Evolutionary conservation across 192 early-diverging fungal species (phyloP), one percentile per base, ranked within the genome.

Genomic region (Podochytrium sp.): DNA sequence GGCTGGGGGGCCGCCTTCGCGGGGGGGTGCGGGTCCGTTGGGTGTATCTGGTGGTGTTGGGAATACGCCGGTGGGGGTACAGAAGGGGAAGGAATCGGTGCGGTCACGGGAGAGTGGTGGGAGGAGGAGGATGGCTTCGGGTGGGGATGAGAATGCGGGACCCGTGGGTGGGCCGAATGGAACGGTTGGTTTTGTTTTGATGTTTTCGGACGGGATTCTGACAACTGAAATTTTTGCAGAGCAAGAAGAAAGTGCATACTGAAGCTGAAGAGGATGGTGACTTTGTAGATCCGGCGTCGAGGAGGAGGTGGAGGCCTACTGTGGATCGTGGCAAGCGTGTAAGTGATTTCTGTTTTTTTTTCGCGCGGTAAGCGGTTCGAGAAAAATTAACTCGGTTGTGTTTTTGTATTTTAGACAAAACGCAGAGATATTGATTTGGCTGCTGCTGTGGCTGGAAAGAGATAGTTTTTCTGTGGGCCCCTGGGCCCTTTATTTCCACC

Each of bases 391-490:
- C n/a, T n/a, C 7, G 52, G 20, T 10, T 6, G 52, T 20, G 52
- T 55, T 0, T 7, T 20, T 55, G 7, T 55, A 23, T 55, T 55
- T 56, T 20, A 65, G 63, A 18, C 29, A 27, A 16, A 42, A 6
- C 63, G 63, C 23, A 30, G 63, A 25, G 63, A 65, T 65, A 47
- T 65, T 33, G 63, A 38, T 27, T 14, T 65, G 20, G 63, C 63
- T 14, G 63, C 63, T 6, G 63, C 63, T 1, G 6, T 65, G 20
- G 63, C 63, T 35, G 63, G 43, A 30, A 65, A 49, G 41, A 47
- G n/a, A n/a, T n/a, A n/a, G n/a, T n/a, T n/a, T n/a, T n/a, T n/a
- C n/a, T n/a, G n/a, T n/a, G n/a, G n/a, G n/a, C n/a, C n/a, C n/a
- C n/a, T n/a, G n/a, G n/a, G n/a, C n/a, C n/a, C n/a, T n/a, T n/a